Base-by-base conservation (phyloP, 208 protist genomes). In the Leishmania amazonensis region DNA sequence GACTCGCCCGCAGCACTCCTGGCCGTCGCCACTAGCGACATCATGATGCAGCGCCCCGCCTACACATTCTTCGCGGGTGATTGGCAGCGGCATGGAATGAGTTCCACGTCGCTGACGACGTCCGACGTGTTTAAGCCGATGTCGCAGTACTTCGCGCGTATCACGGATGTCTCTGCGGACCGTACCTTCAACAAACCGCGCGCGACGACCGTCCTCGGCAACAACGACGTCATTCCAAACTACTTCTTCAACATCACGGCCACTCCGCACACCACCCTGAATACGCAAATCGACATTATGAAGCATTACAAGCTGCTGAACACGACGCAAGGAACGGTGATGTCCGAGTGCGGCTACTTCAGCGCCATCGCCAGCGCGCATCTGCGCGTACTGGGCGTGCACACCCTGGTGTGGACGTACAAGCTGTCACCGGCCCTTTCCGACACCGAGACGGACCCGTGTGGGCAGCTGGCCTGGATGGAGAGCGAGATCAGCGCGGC, bases 211-310 rank as follows among this genome's bases (percentile, higher is more conserved):
- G 83, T 86, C n/a, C 57, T 94, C 49, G 93, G 94, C 53, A 96
- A 97, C 87, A 95, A 95, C 74, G 94, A 97, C 77, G 75, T 95
- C 28, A 83, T 92, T 28, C 90, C 90, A n/a, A 83, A 96, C 76
- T 95, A 95, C 83, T 49, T 51, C 65, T 95, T 97, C 75, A 75
- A 92, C 70, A 68, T 79, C 24, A 78, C 68, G 42, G 78, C 68
- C 38, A 58, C 45, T 4, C 76, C 77, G 49, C 88, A 91, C 19
- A 28, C 67, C 4, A 81, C 86, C 58, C 67, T 93, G 19, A 49
- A 83, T 35, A 65, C 79, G 15, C 83, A 89, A 58, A 73, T 87
- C 19, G 70, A 73, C 2, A 65, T 90, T 3, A 73, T 95, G 76
- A 24, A 85, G 13, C 38, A 45, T 13, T 64, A 84, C 53, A 72